Conservation (phyloP, 139 green algal species). For the Auxenochlorella pyrenoidosa region DNA sequence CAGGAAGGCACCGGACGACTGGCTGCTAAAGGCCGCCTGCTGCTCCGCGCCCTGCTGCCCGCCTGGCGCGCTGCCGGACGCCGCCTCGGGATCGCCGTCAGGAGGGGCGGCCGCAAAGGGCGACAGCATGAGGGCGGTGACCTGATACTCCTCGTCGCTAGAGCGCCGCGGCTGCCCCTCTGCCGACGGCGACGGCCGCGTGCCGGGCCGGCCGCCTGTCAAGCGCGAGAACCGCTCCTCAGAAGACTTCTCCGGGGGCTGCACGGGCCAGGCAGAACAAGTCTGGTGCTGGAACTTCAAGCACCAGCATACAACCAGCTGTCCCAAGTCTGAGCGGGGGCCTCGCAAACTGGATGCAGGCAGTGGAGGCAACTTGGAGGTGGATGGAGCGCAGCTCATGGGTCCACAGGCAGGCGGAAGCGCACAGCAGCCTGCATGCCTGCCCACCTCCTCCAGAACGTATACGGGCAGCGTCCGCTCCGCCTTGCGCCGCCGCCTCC, state of each 20-base stretch:
- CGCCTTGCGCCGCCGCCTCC: background rate
- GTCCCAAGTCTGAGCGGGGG: background rate
- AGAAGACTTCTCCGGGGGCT: background rate
- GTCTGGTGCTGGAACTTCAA: too few relatives aligned
- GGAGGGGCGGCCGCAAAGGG: constrained; percentile 1
- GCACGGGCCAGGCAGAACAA: background rate
- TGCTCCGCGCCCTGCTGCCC: background rate
- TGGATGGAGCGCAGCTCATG: too few relatives aligned
- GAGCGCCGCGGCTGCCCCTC: too few relatives aligned
- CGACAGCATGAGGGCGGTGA: background rate
- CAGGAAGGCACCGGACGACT: background rate
- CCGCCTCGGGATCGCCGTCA: background rate
- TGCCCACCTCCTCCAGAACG: background rate
- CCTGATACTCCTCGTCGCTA: background rate
- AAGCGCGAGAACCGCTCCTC: background rate
- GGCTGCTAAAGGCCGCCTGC: background rate
- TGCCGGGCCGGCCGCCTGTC: background rate
- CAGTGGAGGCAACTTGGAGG: background rate
- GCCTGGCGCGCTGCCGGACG: background rate
- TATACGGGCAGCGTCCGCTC: background rate
- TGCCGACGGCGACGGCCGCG: background rate
- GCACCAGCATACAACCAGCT: too few relatives aligned
- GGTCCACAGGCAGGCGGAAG: background rate
- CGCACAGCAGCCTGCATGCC: background rate
- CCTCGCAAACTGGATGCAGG: background rate